Conservation (phyloP, 2,329 filamentous ascomycete genomes). For the Xenoacremonium recifei region DNA sequence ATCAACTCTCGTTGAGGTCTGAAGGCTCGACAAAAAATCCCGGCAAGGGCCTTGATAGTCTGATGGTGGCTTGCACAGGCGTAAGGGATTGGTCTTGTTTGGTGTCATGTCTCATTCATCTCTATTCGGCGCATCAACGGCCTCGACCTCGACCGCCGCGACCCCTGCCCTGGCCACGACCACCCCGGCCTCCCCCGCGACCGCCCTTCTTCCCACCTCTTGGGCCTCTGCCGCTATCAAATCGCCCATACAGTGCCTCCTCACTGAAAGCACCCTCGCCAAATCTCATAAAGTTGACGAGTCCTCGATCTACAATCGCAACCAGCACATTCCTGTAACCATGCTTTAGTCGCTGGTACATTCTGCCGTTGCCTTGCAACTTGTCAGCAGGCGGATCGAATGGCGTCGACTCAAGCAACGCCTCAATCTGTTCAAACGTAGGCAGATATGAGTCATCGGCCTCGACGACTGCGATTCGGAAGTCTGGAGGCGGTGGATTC, state of each 20-base stretch:
- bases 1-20: too few species aligned
- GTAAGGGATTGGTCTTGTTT: too few species aligned
- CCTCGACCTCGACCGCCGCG: slow-evolving; percentile 22
- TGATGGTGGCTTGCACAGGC: too few species aligned
- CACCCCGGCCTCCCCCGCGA: slow-evolving; percentile 40
- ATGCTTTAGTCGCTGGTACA: slow-evolving; percentile 80
- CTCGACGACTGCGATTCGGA: slow-evolving; percentile 79
- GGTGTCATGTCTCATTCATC: slow-evolving; percentile 5
- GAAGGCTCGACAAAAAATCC: too few species aligned
- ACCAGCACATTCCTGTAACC: slow-evolving; percentile 81
- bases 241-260: slow-evolving; percentile 68
- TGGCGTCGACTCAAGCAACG: slow-evolving; percentile 72
- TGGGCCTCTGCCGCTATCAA: slow-evolving; percentile 39
- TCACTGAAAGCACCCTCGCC: slow-evolving; percentile 76
- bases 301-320: slow-evolving; percentile 84
- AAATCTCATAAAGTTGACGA: slow-evolving; percentile 84
- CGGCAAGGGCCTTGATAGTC: too few species aligned
- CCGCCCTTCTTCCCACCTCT: slow-evolving; percentile 41
- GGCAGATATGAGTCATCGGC: slow-evolving; percentile 71
- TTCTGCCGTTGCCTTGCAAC: slow-evolving; percentile 41
- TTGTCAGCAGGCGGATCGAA: slow-evolving; percentile 55
- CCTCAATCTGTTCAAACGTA: slow-evolving; percentile 67
- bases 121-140: slow-evolving; percentile 17
- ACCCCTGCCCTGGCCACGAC: slow-evolving; percentile 29
- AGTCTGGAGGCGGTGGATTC: slow-evolving; percentile 76